Percentiles rank a stretch among this genome's conserved stretches.
Conservation (phyloP, 2,329 filamentous ascomycete genomes). For the Paecilomyces sp. region DNA sequence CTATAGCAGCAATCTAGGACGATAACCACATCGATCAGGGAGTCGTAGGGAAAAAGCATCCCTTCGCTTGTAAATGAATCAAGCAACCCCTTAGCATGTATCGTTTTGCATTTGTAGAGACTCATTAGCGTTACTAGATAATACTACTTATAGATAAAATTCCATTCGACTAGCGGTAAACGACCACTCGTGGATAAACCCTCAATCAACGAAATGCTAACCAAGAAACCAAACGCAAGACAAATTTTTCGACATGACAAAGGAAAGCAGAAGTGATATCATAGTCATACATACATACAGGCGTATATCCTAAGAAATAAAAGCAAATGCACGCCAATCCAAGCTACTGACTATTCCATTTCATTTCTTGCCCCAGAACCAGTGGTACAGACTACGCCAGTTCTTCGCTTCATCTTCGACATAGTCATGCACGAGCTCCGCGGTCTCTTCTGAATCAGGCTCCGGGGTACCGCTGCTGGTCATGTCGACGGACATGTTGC, state of each 20-base stretch:
- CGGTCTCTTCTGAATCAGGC: conserved; percentile 33
- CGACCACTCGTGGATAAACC: not conserved
- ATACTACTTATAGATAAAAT: no score
- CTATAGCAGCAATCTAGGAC: no score
- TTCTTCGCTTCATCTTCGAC: conserved; percentile 36
- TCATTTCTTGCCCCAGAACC: conserved; percentile 39
- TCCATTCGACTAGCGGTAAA: not conserved
- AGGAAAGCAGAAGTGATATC: no score
- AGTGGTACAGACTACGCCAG: conserved; percentile 35
- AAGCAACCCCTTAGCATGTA: no score
- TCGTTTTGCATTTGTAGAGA: no score
- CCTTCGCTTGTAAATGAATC: no score
- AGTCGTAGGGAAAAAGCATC: no score
- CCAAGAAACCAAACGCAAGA: no score
- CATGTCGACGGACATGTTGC: conserved; percentile 22
- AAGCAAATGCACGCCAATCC: not conserved
- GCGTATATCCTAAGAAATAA: not conserved
- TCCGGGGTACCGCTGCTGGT: conserved; percentile 13
- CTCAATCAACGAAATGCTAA: not conserved
- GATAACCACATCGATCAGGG: no score
- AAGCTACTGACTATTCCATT: not conserved
- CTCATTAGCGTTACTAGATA: no score
- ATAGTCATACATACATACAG: not conserved
- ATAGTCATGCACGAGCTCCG: conserved; percentile 39
- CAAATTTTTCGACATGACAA: no score